phyloP scores from a whole-genome alignment of 768 basidiomycete species.

The Boletellus sp. region DNA sequence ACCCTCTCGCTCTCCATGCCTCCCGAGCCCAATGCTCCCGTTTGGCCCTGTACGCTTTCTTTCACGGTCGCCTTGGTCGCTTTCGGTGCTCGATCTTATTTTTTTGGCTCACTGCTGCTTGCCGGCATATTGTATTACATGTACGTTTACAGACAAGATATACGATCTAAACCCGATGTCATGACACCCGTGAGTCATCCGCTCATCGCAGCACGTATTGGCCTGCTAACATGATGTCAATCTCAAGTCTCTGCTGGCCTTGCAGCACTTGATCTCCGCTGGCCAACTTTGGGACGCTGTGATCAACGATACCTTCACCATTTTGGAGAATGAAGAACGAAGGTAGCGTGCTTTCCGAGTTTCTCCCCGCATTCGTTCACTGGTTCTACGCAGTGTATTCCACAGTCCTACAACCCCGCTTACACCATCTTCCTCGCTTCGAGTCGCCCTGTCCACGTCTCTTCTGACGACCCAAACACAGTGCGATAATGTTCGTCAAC shows the following conservation, averaged over 20 bases:
- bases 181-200: slow-evolving; percentile 50
- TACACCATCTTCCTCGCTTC: slow-evolving; percentile 38
- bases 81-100: slow-evolving; percentile 42
- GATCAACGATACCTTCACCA: slow-evolving; percentile 62
- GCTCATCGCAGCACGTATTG: neutral
- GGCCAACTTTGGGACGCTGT: slow-evolving; percentile 72
- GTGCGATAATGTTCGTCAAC: slow-evolving; percentile 76
- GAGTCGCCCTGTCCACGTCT: slow-evolving; percentile 68
- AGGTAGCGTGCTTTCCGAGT: slow-evolving; percentile 40
- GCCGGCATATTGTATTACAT: slow-evolving; percentile 38
- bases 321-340: slow-evolving; percentile 68
- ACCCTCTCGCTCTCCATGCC: slow-evolving; percentile 24
- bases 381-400: slow-evolving; percentile 28
- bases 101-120: slow-evolving; percentile 38
- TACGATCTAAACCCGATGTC: slow-evolving; percentile 39
- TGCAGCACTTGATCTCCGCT: slow-evolving; percentile 64
- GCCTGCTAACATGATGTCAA: slow-evolving; percentile 5
- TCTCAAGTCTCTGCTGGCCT: slow-evolving; percentile 55
- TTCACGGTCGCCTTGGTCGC: slow-evolving; percentile 38
- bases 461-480: slow-evolving; percentile 74
- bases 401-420: slow-evolving; percentile 41
- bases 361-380: neutral
- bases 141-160: slow-evolving; percentile 34
- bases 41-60: slow-evolving; percentile 40
- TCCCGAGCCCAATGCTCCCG: slow-evolving; percentile 34